Base-by-base conservation (phyloP, 441 rosid genomes). In the Geranium incanum region DNA sequence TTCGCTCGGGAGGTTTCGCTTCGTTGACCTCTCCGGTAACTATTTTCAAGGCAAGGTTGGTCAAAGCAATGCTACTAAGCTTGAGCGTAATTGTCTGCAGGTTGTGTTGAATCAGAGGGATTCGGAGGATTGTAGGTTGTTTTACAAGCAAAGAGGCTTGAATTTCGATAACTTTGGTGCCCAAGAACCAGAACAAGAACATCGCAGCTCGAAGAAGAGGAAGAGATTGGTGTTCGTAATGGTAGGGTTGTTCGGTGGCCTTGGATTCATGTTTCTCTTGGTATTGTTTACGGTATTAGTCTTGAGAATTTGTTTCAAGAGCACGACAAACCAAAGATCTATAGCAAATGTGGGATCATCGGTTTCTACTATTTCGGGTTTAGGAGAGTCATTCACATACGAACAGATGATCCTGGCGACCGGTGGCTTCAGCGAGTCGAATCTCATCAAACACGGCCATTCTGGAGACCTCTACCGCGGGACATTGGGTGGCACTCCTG, bases 381-480 rank as follows among this genome's bases (percentile, higher is more conserved):
- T 87, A 55, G 98, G 98, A 67, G 93, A 88, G 65, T 74, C 87
- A n/a, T 93, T 84, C 83, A 72, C 93, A 0, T 86, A 82, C 71
- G 86, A 87, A 66, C 94, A 87, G 79, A 82, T 93, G 77, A 84
- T 88, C 5, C 81, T 70, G 57, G 88, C 93, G 55, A 89, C 97
- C n/a, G 81, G 79, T 69, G 86, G 84, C 5, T 95, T 93, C 59
- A 81, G 69, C 70, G 90, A 86, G 41, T 81, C 79, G 4, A 93
- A 87, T 79, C 86, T 95, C 71, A 89, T 93, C 41, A 93, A 91
- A 80, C 84, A 84, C 57, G 99, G 99, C 62, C 98, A 90, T 73
- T 91, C 99, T 0, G 99, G 99, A 37, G 91, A 81, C 74, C 87
- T 95, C 36, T 95, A 82, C 80, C 84, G 71, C 19, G 98, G 97